Base-by-base conservation (phyloP, 805 yeast species). In the Danielozyma ontarioensis region DNA sequence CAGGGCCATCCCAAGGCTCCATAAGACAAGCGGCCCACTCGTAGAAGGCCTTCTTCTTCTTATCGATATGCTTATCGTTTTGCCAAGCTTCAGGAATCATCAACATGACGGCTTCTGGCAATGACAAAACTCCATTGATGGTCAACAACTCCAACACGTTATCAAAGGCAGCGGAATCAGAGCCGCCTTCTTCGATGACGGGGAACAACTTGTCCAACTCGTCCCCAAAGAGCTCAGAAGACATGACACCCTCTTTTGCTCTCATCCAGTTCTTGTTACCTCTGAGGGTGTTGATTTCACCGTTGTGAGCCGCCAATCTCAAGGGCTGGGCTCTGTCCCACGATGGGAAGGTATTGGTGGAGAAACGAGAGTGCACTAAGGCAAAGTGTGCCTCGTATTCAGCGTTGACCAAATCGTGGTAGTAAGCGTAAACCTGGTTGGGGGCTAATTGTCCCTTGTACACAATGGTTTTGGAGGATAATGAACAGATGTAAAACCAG, bases 1-100 rank as follows among this genome's bases (percentile, higher is more conserved):
- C 97, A 13, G 98, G 98, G 45, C 98, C 98, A 65, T 90, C 98
- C 98, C 98, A 90, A 6, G 97, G 97, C 68, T 90, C 98, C 96
- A 93, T 93, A 45, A 90, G 67, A 65, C 97, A 88, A 10, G 97
- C 96, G 30, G 97, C 97, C 97, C 97, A 90, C 61, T 93, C 97
- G 66, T 90, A 90, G 63, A 94, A 90, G 1, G 97, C 97, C 50
- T 75, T 79, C 67, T 89, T 84, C 59, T 83, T 81, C 35, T 95
- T 86, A 59, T 90, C 96, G 83, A 90, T 88, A 43, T 74, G 61
- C 35, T 62, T 60, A 62, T 89, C 93, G 56, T 84, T 83, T 62
- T 90, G 97, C 93, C 96, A 88, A 4, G 97, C 97, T 64, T 90
- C 98, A 23, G 98, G 98, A 39, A 93, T 90, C 72, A 93, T 71